Evolutionary conservation across 2,329 filamentous ascomycete species (phyloP).

Genomic region (Beauveria asiatica): DNA sequence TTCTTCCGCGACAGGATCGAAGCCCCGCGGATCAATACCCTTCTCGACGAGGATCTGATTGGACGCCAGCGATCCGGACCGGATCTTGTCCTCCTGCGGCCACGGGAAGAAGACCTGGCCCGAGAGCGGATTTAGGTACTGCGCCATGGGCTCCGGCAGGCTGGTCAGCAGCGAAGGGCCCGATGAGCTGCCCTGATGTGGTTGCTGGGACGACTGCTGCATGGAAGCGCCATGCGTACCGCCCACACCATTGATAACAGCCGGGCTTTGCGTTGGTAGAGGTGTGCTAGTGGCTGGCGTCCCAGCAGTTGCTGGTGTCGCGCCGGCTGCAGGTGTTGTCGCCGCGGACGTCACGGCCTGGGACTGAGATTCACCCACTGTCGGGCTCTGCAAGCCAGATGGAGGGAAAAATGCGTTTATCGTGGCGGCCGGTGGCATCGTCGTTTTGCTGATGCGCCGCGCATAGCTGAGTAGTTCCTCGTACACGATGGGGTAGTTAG

Average conservation of each 20-base stretch:
- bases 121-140: slow-evolving; percentile 46
- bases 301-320: slow-evolving; percentile 19
- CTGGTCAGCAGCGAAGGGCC: slow-evolving; percentile 26
- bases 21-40: slow-evolving; percentile 52
- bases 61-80: slow-evolving; percentile 56
- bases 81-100: slow-evolving; percentile 64
- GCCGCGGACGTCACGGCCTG: slow-evolving; percentile 15
- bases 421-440: slow-evolving; percentile 56
- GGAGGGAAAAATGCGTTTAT: slow-evolving; percentile 29
- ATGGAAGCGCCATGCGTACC: not conserved
- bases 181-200: slow-evolving; percentile 23
- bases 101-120: slow-evolving; percentile 64
- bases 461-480: slow-evolving; percentile 70
- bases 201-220: slow-evolving; percentile 15
- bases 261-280: slow-evolving; percentile 27
- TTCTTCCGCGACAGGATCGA: slow-evolving; percentile 49
- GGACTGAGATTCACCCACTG: slow-evolving; percentile 22
- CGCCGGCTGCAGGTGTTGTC: slow-evolving; percentile 24
- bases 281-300: slow-evolving; percentile 26
- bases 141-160: slow-evolving; percentile 40
- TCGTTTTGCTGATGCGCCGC: slow-evolving; percentile 71
- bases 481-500: slow-evolving; percentile 54
- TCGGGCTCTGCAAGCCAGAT: slow-evolving; percentile 24
- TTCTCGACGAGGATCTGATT: slow-evolving; percentile 54
- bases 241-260: slow-evolving; percentile 23